Base-by-base conservation (phyloP, 331 rosid genomes). In the Dryas integrifolia region DNA sequence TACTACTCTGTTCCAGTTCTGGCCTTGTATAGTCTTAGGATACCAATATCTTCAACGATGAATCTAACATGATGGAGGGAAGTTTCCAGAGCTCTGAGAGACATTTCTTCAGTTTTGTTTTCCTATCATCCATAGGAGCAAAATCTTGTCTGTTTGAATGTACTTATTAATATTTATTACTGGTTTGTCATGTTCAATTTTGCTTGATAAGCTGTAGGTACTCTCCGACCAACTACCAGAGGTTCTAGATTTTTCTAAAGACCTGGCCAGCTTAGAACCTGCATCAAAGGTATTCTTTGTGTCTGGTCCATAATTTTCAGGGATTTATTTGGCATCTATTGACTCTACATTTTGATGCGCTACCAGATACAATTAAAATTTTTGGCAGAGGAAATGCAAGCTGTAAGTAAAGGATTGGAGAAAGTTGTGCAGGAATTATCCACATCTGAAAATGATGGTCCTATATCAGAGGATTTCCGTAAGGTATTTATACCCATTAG, bases 341-440 rank as follows among this genome's bases (percentile, higher is more conserved):
- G 62, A 83, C 81, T 75, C 60, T 72, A 69, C 69, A 63, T 7
- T 77, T 69, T 69, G 67, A 48, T 80, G 84, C 75, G 35, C 13
- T 65, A 58, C 85, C 85, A 93, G 98, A 80, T 90, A 84, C 98
- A 90, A 85, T 16, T 93, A 79, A 90, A 90, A 84, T 52, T 79
- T 82, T 79, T 93, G 90, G 98, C 96, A 3, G 98, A 93, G 82
- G 98, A 93, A 87, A 93, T 90, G 98, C 98, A 90, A 83, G 89
- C 97, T 60, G 72, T 93, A 77, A 88, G 89, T 88, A 93, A 90
- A 83, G 98, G 98, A 71, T 80, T 93, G 82, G 98, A 90, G 92
- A 87, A 87, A 83, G 86, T 93, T 69, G 79, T 87, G 24, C 90
- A 87, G 82, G 98, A 92, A 85, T 72, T 92, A 72, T 88, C 98